Base-by-base conservation (phyloP, 2,329 filamentous ascomycete genomes). In the Sordariomycetes sp. region DNA sequence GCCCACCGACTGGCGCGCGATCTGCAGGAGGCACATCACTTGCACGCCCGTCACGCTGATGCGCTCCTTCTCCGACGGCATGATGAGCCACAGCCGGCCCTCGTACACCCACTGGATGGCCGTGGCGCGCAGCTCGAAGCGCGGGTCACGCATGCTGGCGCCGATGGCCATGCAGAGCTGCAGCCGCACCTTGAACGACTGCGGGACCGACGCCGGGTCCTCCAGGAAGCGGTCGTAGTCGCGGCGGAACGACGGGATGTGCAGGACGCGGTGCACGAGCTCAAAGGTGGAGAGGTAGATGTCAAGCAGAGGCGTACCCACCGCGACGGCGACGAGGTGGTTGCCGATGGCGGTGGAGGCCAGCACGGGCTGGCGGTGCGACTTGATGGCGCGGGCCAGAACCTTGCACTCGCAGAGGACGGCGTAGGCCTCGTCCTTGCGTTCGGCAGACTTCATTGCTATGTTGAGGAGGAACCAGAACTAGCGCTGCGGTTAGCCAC, bases 151-250 rank as follows among this genome's bases (percentile, higher is more conserved):
- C 0, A 71, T 70, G 2, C 72, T 70, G 1, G 80, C 75, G 0
- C 82, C 83, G 20, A 86, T 76, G 0, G 83, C 80, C 3, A 86
- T 66, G 0, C 85, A 74, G 0, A 86, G 69, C 62, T 85, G 83
- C 2, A 85, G 61, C 53, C 81, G 81, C 18, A 83, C 73, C 1
- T 83, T 59, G 54, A 85, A 85, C 0, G 67, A 68, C 1, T 66
- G 68, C 43, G 76, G 71, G 1, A 46, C 53, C 6, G 18, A 28
- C 12, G 51, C 37, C 1, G 67, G 59, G 0, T 59, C 35, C 0
- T 62, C 62, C 80, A 81, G 85, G 1, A 81, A 62, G 0, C 72
- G 70, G 24, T 81, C 77, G 24, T 81, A 83, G 2, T 76, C 72
- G 6, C 64, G 69, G 24, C 60, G 68, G 52, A 83, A 82, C 1